These are phyloP conservation scores for Paramecium bursaria DNA, from an alignment of 73 alveolate genomes.

Conservation along the genomic window DNA sequence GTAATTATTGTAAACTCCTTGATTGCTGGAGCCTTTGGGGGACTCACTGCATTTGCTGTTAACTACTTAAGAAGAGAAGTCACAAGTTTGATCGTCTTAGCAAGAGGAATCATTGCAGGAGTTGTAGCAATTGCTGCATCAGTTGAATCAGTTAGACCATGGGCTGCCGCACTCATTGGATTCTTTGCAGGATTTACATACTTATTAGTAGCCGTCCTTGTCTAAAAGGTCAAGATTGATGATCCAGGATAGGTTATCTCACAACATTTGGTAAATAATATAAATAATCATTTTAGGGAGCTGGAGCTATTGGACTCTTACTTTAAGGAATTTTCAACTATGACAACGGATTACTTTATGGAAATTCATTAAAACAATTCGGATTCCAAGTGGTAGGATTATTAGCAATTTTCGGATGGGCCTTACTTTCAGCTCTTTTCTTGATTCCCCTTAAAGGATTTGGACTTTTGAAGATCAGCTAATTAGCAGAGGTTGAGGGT, in stretches of 20 bases:
- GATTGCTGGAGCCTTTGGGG: slow-evolving; percentile 54
- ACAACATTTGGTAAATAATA: background rate
- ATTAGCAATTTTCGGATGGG: slow-evolving; percentile 48
- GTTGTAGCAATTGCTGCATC: slow-evolving; percentile 45
- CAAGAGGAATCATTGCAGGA: slow-evolving; percentile 39
- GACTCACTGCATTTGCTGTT: slow-evolving; percentile 24
- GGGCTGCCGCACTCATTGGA: slow-evolving; percentile 29
- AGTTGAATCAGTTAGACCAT: slow-evolving; percentile 7
- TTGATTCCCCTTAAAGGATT: slow-evolving; percentile 41
- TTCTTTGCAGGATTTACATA: slow-evolving; percentile 20
- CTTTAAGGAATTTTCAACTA: background rate
- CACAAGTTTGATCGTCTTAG: background rate
- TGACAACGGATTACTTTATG: slow-evolving; percentile 2
- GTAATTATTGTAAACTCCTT: slow-evolving; percentile 19
- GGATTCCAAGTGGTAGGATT: slow-evolving; percentile 43
- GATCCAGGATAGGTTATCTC: slow-evolving; percentile 35
- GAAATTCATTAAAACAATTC: slow-evolving; percentile 21
- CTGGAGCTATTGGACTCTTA: slow-evolving; percentile 29
- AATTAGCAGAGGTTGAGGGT: background rate
- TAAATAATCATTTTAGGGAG: slow-evolving; percentile 17
- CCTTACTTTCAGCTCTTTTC: slow-evolving; percentile 1
- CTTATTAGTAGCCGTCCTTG: background rate
- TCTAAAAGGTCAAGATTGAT: slow-evolving; percentile 21
- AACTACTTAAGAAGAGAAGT: background rate
- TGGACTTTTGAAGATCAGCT: slow-evolving; percentile 18